Evolutionary conservation across 2,329 filamentous ascomycete species (phyloP).

Genomic region (Calonectria pauciramosa): DNA sequence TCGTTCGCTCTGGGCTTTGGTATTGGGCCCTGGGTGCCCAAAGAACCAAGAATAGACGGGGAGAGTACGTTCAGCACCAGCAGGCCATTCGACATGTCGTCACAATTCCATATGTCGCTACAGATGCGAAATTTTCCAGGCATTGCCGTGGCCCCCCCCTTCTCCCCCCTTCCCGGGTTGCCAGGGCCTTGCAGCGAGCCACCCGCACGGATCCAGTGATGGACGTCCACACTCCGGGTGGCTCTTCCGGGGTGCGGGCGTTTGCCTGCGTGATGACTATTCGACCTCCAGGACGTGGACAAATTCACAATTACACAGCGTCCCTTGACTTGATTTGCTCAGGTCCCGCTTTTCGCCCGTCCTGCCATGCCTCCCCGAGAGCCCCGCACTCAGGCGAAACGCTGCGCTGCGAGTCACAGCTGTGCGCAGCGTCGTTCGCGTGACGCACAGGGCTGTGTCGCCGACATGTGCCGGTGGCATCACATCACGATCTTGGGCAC

Average conservation of each 20-base stretch:
- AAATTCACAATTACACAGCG: not conserved
- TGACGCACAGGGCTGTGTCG: constrained; percentile 33
- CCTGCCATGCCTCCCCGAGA: not conserved
- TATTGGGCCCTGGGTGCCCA: not conserved
- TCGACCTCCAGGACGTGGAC: not conserved
- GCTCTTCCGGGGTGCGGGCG: not conserved
- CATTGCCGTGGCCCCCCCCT: not conserved
- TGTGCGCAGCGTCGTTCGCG: constrained; percentile 18
- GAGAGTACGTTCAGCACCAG: not conserved
- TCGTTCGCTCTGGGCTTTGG: not conserved
- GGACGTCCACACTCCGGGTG: not conserved
- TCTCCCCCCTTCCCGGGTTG: not conserved
- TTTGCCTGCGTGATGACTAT: constrained; percentile 7
- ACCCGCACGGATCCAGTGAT: constrained; percentile 8
- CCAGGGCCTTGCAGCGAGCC: not conserved
- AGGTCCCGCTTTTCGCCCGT: not conserved
- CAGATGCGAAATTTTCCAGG: constrained; percentile 7
- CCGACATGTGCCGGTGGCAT: constrained; percentile 18
- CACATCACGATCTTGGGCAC: constrained; percentile 5
- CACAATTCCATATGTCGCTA: not conserved
- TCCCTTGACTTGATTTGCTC: not conserved
- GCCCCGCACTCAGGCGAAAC: not conserved
- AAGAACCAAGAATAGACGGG: not conserved
- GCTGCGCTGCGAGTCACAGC: constrained; percentile 32
- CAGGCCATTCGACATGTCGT: not conserved